Evolutionary conservation across 2,329 filamentous ascomycete genomes (phyloP), one percentile per base, ranked within the genome.

Genomic region (Sodiomyces alkalinus): DNA sequence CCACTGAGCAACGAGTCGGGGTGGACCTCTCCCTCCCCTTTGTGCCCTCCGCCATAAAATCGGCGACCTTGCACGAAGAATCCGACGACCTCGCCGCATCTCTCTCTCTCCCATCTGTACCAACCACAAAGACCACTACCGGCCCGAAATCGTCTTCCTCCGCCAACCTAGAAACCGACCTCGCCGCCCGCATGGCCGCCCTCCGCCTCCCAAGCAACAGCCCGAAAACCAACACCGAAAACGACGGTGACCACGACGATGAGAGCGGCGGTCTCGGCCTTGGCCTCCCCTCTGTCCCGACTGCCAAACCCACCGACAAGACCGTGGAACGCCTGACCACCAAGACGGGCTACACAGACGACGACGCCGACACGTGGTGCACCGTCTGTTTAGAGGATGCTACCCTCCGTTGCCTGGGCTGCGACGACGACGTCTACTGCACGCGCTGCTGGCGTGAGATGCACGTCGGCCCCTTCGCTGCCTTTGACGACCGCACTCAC

Each of bases 361-460:
- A 77, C 19, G 80, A 87, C 41, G 63, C 76, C 35, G 72, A 76
- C 22, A 70, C 64, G 1, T 92, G 81, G 80, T 92, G 83, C 47
- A 68, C 75, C 18, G 83, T 90, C 7, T 92, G 83, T 46, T 71
- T 78, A 26, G 80, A 83, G 33, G 79, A 90, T 43, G 81, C 77
- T 0, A 73, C 71, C 3, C 53, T 90, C 17, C 63, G 64, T 32
- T 92, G 83, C 45, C 45, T 74, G 1, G 80, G 76, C 3, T 92
- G 83, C 41, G 71, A 73, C 19, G 52, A 54, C 17, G 73, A 86
- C 38, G 57, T 82, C 22, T 92, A 87, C 46, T 92, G 83, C 47
- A 59, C 63, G 14, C 58, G 67, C 11, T 92, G 83, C 56, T 92
- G 82, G 82, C 66, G 63, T 33, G 81, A 87, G 44, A 82, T 83